Evolutionary conservation across 345 rosid genomes (phyloP).

Genomic region (Stellera chamaejasme): DNA sequence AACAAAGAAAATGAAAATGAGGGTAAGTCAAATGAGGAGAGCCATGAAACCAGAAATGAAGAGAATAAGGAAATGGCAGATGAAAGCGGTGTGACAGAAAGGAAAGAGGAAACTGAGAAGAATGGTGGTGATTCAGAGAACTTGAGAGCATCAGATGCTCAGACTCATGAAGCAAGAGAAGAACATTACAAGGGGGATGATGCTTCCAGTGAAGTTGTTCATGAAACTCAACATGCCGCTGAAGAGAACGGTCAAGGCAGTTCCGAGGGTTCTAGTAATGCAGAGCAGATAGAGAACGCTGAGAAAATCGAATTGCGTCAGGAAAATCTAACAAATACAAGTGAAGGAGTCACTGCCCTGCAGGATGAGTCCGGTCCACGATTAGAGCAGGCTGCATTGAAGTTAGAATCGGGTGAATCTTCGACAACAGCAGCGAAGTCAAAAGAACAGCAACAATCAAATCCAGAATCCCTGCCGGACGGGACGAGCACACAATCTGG

Average conservation of each 20-base stretch:
- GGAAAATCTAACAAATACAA: slow-evolving; percentile 11
- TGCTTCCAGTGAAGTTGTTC: slow-evolving; percentile 59
- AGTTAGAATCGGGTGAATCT: slow-evolving; percentile 6
- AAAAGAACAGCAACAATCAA: slow-evolving; percentile 14
- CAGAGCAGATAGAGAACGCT: slow-evolving; percentile 24
- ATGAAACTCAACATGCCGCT: slow-evolving; percentile 23
- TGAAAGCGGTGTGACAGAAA: slow-evolving; percentile 9
- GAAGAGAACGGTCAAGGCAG: slow-evolving; percentile 25
- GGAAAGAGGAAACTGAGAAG: slow-evolving; percentile 12
- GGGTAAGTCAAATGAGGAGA: not conserved
- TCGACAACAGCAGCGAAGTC: slow-evolving; percentile 17
- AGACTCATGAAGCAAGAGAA: slow-evolving; percentile 45
- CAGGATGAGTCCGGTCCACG: slow-evolving; percentile 17
- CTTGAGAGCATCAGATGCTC: slow-evolving; percentile 8
- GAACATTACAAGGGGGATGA: slow-evolving; percentile 62
- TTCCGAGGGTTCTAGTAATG: slow-evolving; percentile 16
- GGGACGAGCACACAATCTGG: slow-evolving; percentile 7
- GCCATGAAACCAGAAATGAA: slow-evolving; percentile 8
- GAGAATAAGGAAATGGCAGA: slow-evolving; percentile 12
- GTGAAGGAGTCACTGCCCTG: slow-evolving; percentile 11
- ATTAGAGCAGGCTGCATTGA: slow-evolving; percentile 20
- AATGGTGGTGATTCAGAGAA: slow-evolving; percentile 21
- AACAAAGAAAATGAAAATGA: slow-evolving; percentile 12
- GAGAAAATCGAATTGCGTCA: slow-evolving; percentile 18
- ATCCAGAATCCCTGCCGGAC: slow-evolving; percentile 13